phyloP scores from a whole-genome alignment of 2,329 filamentous ascomycete species.

The Beauveria australis region DNA sequence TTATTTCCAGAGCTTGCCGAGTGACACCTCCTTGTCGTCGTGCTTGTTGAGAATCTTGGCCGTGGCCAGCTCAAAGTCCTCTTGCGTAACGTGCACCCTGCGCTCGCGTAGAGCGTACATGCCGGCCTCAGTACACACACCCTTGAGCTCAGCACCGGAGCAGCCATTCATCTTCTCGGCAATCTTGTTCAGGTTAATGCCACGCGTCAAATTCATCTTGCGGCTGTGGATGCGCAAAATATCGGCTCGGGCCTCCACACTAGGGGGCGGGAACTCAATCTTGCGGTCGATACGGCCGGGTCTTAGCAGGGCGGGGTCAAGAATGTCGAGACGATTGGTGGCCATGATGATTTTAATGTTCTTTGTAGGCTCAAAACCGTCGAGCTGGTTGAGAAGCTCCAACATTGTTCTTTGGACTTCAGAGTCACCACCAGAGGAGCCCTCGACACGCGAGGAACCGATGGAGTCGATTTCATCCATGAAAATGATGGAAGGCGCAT shows the following conservation, averaged over 20 bases:
- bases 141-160: constrained; percentile 94
- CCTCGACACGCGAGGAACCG: constrained; percentile 92
- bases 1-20: constrained; percentile 69
- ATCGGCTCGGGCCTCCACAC: constrained; percentile 90
- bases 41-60: constrained; percentile 99
- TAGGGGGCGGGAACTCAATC: constrained; percentile 97
- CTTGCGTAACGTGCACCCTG: constrained; percentile 95
- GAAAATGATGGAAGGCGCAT: constrained; percentile 98
- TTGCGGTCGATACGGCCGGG: constrained; percentile 98
- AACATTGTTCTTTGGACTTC: constrained; percentile 99
- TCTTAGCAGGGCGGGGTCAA: constrained; percentile 87
- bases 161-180: constrained; percentile 99
- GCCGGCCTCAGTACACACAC: constrained; percentile 95
- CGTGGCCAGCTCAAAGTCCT: constrained; percentile 96
- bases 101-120: constrained; percentile 97
- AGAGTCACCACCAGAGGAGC: constrained; percentile 88
- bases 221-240: constrained; percentile 96
- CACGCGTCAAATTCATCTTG: constrained; percentile 96
- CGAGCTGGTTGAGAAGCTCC: constrained; percentile 94
- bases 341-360: constrained; percentile 99
- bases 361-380: constrained; percentile 98
- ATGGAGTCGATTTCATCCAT: constrained; percentile 99
- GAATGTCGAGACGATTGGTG: constrained; percentile 93
- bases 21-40: constrained; percentile 91
- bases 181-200: constrained; percentile 96